A percentile compares a stretch with the other conserved stretches of the same genome.
phyloP scores from a whole-genome alignment of 371 early-diverging fungal species.

The Coemansia linderi region DNA sequence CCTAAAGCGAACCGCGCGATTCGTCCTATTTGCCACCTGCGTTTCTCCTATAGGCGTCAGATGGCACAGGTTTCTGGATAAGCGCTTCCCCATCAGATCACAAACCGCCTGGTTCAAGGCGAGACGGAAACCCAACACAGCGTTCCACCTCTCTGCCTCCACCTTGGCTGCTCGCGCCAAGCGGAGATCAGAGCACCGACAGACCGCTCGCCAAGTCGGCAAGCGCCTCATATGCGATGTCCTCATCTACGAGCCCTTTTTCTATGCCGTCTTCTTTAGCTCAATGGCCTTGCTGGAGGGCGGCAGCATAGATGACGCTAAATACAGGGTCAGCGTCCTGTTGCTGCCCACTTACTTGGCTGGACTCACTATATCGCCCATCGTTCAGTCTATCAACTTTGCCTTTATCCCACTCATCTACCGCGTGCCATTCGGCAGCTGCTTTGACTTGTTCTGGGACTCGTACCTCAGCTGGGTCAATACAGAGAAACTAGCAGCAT shows the following conservation, averaged over 20 bases:
- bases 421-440: conserved; percentile 75
- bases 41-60: conserved; percentile 53
- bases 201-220: conserved; percentile 42
- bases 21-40: conserved; percentile 49
- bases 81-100: conserved; percentile 50
- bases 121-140: conserved; percentile 11
- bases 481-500: conserved; percentile 49
- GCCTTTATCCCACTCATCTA: conserved; percentile 74
- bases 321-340: conserved; percentile 27
- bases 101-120: conserved; percentile 43
- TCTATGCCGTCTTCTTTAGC: conserved; percentile 46
- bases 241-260: conserved; percentile 47
- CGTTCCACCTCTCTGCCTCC: conserved; percentile 5
- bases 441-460: conserved; percentile 79
- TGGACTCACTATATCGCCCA: conserved; percentile 76
- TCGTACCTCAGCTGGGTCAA: conserved; percentile 77
- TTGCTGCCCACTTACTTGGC: conserved; percentile 60
- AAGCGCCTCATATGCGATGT: conserved; percentile 51
- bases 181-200: conserved; percentile 23
- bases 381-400: conserved; percentile 81
- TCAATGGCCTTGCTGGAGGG: conserved; percentile 54
- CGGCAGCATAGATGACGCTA: conserved; percentile 32
- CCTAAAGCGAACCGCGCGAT: conserved; percentile 47
- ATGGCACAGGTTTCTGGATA: conserved; percentile 55
- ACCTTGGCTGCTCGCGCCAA: conserved; percentile 25